Evolutionary conservation across 306 rosid species (phyloP), one percentile per base, ranked within the genome.

Genomic region (Sicyos edulis): DNA sequence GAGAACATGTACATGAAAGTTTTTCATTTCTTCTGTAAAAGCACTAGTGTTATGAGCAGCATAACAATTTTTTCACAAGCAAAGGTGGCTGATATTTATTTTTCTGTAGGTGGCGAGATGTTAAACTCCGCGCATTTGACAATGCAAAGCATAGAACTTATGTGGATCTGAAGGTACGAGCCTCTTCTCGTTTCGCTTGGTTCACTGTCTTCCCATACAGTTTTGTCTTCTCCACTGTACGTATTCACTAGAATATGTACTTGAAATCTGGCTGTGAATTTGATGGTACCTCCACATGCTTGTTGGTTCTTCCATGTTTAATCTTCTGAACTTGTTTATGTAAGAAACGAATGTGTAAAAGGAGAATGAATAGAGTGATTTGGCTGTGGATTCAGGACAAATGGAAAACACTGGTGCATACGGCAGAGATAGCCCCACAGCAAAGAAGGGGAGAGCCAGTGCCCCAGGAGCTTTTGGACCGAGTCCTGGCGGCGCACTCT

Each of bases 371-470:
- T 32, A 32, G 37, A 32, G 37, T 32, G 37, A 32, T 32, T 32
- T 32, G 37, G 37, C 47, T 37, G 44, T 44, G 58, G 22, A 56
- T 71, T 85, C 82, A 91, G 97, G 97, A 91, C 78, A 91, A 91
- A 74, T 91, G 97, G 97, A 91, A 91, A 82, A 91, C 97, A 16
- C 79, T 87, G 54, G 97, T 91, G 37, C 97, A 91, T 85, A 91
- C 97, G 52, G 97, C 97, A 54, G 84, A 88, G 72, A 91, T 91
- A 80, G 83, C 97, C 58, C 96, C 97, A 2, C 97, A 86, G 68
- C 97, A 91, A 73, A 87, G 97, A 74, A 85, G 97, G 79, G 97
- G 97, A 58, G 91, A 91, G 74, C 96, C 97, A 51, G 97, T 91
- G 10, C 97, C 97, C 0, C 97, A 91, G 75, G 88, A 89, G 55